Evolutionary conservation across 176 grass and related monocot genomes (phyloP).

Genomic region (Rhipidocladum racemiflorum): DNA sequence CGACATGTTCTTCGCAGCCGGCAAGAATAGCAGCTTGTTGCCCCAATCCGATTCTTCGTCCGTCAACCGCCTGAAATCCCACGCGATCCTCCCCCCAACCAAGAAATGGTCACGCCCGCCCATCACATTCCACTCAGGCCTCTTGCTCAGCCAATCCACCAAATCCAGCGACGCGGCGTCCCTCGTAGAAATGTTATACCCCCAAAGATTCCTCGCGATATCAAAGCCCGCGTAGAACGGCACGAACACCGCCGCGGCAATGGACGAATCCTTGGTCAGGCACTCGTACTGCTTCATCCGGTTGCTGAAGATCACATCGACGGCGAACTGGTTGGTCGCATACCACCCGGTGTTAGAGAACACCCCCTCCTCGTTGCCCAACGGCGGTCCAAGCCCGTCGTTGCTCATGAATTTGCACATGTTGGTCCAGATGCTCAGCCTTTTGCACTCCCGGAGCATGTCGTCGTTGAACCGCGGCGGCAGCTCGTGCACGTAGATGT

Average conservation of each 20-base stretch:
- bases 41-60: slow-evolving; percentile 81
- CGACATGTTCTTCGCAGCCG: slow-evolving; percentile 86
- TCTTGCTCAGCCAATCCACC: slow-evolving; percentile 78
- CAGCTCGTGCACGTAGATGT: slow-evolving; percentile 94
- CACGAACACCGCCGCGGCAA: slow-evolving; percentile 87
- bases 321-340: slow-evolving; percentile 83
- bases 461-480: slow-evolving; percentile 91
- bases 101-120: slow-evolving; percentile 90
- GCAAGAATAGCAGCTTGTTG: slow-evolving; percentile 84
- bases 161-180: slow-evolving; percentile 85
- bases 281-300: slow-evolving; percentile 98
- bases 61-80: slow-evolving; percentile 89
- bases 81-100: slow-evolving; percentile 85
- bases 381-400: slow-evolving; percentile 72
- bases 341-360: slow-evolving; percentile 93
- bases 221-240: slow-evolving; percentile 96
- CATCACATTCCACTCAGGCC: slow-evolving; percentile 89
- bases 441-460: slow-evolving; percentile 83
- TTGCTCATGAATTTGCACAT: slow-evolving; percentile 99
- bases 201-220: slow-evolving; percentile 84
- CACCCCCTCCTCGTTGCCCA: slow-evolving; percentile 67
- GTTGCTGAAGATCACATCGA: slow-evolving; percentile 92
- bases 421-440: slow-evolving; percentile 80
- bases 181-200: slow-evolving; percentile 66
- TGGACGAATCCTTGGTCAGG: slow-evolving; percentile 75